A percentile compares a stretch with the other conserved stretches of the same genome.
These are phyloP conservation scores for Xerophyta viscosa DNA, from an alignment of 106 monocot genomes.

Conservation along the genomic window DNA sequence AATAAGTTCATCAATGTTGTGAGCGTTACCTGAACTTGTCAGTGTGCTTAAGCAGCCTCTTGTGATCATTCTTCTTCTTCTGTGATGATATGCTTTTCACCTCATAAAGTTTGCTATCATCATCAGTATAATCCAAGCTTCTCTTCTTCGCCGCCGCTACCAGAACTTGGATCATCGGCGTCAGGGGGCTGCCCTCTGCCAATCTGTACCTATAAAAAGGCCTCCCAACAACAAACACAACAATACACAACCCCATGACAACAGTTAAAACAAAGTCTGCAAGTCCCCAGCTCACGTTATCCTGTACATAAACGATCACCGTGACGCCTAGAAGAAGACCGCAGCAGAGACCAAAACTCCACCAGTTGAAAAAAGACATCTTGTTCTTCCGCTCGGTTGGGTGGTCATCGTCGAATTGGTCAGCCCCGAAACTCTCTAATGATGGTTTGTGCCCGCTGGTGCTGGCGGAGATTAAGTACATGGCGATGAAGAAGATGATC, in stretches of 20 bases:
- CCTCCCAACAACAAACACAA: constrained; percentile 38
- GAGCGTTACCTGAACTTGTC: constrained; percentile 46
- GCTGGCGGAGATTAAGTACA: constrained; percentile 66
- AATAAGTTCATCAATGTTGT: no score
- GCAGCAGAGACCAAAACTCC: constrained; percentile 57
- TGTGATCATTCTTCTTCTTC: no score
- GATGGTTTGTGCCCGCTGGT: constrained; percentile 81
- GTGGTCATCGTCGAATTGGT: constrained; percentile 71
- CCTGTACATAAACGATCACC: constrained; percentile 47
- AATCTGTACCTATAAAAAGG: constrained; percentile 36
- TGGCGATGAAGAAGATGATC: constrained; percentile 45
- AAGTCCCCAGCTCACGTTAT: constrained; percentile 43
- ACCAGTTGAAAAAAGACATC: constrained; percentile 96
- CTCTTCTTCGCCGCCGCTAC: constrained; percentile 52
- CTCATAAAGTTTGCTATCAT: constrained; percentile 44
- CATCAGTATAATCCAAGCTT: constrained; percentile 19
- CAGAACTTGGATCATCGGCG: constrained; percentile 40
- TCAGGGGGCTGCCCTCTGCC: constrained; percentile 51
- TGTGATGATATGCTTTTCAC: constrained; percentile 3
- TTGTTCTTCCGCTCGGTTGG: constrained; percentile 47
- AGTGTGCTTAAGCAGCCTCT: constrained; percentile 44
- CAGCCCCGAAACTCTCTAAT: constrained; percentile 83
- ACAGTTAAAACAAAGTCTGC: constrained; percentile 29
- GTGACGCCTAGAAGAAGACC: constrained; percentile 61
- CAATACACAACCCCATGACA: constrained; percentile 30